These are phyloP conservation scores for Colletotrichum chrysophilum DNA, from an alignment of 2,329 filamentous ascomycete species.

Conservation along the genomic window DNA sequence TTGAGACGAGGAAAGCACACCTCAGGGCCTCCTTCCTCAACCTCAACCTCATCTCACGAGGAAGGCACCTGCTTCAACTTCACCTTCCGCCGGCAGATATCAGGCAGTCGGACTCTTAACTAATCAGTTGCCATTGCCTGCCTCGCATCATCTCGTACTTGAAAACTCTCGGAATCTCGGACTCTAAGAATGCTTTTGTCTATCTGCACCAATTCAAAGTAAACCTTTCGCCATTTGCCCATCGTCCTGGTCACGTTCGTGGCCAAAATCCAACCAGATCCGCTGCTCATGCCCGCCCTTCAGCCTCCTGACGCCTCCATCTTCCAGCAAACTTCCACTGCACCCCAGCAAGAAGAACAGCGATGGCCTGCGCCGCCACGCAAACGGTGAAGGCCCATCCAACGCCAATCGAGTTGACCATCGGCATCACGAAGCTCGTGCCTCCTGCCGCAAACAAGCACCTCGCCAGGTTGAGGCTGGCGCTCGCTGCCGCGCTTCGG, in stretches of 20 bases:
- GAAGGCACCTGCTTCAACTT: not conserved
- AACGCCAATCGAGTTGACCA: slow-evolving; percentile 44
- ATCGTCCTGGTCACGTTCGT: not conserved
- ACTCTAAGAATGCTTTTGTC: not conserved
- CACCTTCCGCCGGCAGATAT: not conserved
- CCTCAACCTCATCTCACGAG: not conserved
- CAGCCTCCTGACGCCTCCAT: slow-evolving; percentile 36
- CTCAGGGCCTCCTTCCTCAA: not conserved
- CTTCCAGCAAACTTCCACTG: slow-evolving; percentile 45
- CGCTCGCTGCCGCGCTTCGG: slow-evolving; percentile 54
- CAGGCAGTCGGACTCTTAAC: not conserved
- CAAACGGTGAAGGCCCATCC: slow-evolving; percentile 48
- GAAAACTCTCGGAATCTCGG: not conserved
- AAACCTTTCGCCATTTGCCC: not conserved
- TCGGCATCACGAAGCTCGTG: slow-evolving; percentile 47
- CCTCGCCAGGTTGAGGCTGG: slow-evolving; percentile 56
- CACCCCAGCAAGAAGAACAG: slow-evolving; percentile 47
- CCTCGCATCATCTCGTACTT: not conserved
- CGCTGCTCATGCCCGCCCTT: not conserved
- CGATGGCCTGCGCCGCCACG: slow-evolving; percentile 45
- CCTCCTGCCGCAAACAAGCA: slow-evolving; percentile 56
- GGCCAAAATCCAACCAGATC: not conserved
- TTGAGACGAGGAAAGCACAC: not conserved
- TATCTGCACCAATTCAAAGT: not conserved
- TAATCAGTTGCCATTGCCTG: not conserved